These are phyloP conservation scores for Sclerotiophoma versabilis DNA, from an alignment of 2,329 filamentous ascomycete species.

Conservation along the genomic window DNA sequence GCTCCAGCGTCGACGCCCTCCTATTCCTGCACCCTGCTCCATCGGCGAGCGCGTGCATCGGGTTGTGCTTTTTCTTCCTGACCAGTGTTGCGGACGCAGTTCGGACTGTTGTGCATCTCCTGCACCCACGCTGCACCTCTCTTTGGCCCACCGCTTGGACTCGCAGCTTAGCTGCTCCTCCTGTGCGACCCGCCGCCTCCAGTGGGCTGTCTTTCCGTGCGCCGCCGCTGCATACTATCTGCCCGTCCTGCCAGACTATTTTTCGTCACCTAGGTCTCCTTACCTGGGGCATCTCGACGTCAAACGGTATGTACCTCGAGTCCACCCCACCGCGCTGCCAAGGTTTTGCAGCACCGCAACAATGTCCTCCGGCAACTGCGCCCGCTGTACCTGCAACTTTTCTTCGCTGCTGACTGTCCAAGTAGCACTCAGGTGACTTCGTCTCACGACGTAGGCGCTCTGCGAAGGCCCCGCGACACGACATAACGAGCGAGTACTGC, in stretches of 20 bases:
- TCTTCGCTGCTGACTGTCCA: constrained; percentile 32
- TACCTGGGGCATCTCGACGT: constrained; percentile 38
- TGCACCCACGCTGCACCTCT: constrained; percentile 26
- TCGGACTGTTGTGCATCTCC: constrained; percentile 25
- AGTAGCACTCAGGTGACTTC: constrained; percentile 30
- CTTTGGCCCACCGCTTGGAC: constrained; percentile 29
- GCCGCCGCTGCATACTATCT: constrained; percentile 47
- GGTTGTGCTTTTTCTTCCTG: constrained; percentile 22
- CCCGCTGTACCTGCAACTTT: constrained; percentile 3
- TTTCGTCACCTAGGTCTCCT: constrained; percentile 40
- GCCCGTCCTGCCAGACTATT: constrained; percentile 27
- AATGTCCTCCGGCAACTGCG: constrained; percentile 13
- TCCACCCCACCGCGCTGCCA: constrained; percentile 23
- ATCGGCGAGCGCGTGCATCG: constrained; percentile 32
- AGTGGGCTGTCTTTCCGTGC: constrained; percentile 39
- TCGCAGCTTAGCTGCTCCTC: constrained; percentile 17
- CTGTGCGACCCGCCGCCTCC: constrained; percentile 25
- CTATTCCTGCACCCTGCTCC: constrained; percentile 28
- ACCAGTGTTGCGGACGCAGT: constrained; percentile 31
- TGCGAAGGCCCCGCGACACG: constrained; percentile 25
- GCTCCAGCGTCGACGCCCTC: constrained; percentile 23
- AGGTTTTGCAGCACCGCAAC: constrained; percentile 23
- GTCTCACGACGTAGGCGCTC: constrained; percentile 30
- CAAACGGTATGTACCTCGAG: constrained; percentile 14
- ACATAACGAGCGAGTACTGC: constrained; percentile 25